These are phyloP conservation scores for Aschersonia sp. DNA, from an alignment of 2,329 filamentous ascomycete species.

Conservation along the genomic window DNA sequence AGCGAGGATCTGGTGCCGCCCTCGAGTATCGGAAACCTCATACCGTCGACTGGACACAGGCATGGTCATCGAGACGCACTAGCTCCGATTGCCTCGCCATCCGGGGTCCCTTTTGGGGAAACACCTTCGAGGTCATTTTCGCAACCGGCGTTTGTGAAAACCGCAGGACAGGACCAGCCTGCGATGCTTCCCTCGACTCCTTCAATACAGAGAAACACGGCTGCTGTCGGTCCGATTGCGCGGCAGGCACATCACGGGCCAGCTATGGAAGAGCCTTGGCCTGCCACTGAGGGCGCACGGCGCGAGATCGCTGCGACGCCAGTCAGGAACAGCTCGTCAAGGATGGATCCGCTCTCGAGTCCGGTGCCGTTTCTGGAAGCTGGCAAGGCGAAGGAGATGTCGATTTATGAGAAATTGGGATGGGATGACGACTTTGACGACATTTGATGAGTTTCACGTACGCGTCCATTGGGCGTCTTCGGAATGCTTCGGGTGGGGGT, in stretches of 20 bases:
- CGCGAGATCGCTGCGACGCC: constrained; percentile 22
- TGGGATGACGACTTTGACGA: constrained; percentile 44
- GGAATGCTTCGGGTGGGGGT: no score
- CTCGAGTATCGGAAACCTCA: constrained; percentile 21
- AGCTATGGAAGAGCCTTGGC: constrained; percentile 6
- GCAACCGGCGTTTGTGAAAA: constrained; percentile 14
- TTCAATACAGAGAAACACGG: constrained; percentile 12
- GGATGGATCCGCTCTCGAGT: constrained; percentile 5
- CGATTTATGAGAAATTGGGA: constrained; percentile 39
- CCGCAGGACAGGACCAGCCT: constrained; percentile 11
- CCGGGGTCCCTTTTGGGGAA: constrained; percentile 13
- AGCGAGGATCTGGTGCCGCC: constrained; percentile 19
- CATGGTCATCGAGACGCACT: constrained; percentile 16
- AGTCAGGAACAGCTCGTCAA: constrained; percentile 16
- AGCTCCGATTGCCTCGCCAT: constrained; percentile 13
- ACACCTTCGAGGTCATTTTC: constrained; percentile 15
- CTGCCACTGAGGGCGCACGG: no score
- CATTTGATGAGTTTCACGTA: constrained; percentile 16
- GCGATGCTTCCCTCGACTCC: constrained; percentile 22
- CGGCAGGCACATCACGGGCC: constrained; percentile 5
- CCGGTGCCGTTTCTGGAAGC: constrained; percentile 6
- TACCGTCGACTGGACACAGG: constrained; percentile 26
- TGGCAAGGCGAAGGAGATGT: constrained; percentile 15
- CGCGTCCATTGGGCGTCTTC: constrained; percentile 1
- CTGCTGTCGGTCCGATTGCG: constrained; percentile 4